Evolutionary conservation across 352 stramenopile genomes (phyloP).

Genomic region (Plasmopara halstedii): DNA sequence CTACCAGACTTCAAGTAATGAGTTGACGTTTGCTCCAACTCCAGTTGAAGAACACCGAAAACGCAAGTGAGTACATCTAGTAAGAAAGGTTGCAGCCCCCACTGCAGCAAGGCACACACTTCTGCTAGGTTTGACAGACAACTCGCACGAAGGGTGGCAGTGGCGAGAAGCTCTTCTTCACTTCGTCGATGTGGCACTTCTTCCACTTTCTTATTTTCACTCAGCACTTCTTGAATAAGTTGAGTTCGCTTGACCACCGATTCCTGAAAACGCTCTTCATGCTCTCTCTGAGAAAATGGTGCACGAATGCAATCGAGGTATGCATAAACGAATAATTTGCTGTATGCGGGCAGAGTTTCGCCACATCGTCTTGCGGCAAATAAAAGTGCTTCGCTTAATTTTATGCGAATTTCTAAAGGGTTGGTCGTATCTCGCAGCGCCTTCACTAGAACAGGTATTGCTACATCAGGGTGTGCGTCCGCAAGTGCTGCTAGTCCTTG

Average conservation of each 20-base stretch:
- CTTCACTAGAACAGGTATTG: conserved; percentile 59
- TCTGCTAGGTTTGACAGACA: conserved; percentile 86
- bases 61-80: conserved; percentile 71
- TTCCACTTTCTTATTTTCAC: conserved; percentile 2
- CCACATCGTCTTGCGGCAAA: conserved; percentile 74
- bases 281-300: conserved; percentile 6
- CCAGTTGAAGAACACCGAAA: conserved; percentile 71
- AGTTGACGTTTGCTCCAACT: conserved; percentile 30
- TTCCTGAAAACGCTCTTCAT: conserved; percentile 6
- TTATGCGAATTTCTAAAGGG: conserved; percentile 68
- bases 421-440: conserved; percentile 34
- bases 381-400: conserved; percentile 74
- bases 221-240: conserved; percentile 49
- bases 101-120: conserved; percentile 65
- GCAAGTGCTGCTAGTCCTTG: conserved; percentile 59
- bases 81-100: conserved; percentile 61
- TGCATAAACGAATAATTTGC: conserved; percentile 68
- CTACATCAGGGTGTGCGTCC: conserved; percentile 49
- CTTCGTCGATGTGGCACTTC: conserved; percentile 1
- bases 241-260: conserved; percentile 27
- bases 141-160: conserved; percentile 67
- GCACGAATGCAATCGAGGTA: conserved; percentile 75
- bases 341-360: conserved; percentile 60
- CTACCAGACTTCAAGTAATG: conserved; percentile 1
- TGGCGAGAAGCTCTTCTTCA: conserved; percentile 24